Evolutionary conservation across 1,284 basidiomycete species (phyloP), one percentile per base, ranked within the genome.

Genomic region (Neonothopanus nambi): DNA sequence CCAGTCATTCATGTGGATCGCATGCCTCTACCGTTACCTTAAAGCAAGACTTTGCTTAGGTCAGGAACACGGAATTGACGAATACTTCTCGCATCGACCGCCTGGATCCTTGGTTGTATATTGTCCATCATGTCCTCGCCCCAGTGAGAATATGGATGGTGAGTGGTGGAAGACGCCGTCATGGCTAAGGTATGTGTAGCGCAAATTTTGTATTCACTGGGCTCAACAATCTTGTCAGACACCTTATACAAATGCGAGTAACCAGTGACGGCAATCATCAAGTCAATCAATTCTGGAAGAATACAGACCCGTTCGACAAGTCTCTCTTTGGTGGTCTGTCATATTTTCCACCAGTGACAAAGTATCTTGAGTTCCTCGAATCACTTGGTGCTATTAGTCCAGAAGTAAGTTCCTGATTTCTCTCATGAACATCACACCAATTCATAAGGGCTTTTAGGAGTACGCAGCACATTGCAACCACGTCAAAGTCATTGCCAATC

Each of bases 21-120:
- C 58, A 46, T 60, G 54, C 6, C 26, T 67, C 5, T 70, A 63
- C 60, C 49, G 57, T 0, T 15, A 60, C 4, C 37, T 69, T 5
- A 54, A 52, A 8, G 57, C 59, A 0, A 48, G 23, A 8, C 59
- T 59, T 35, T 59, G 64, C 1, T 48, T 57, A 18, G 68, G 68
- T 18, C 65, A 67, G 15, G 51, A 36, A 8, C 63, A 67, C 42
- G 58, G 56, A 0, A 67, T 70, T 17, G 61, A 68, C 33, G 13
- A 12, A 0, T 13, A 63, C 11, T 46, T 67, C 18, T 51, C 47
- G 0, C 40, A 63, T 42, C 59, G 58, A 0, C 57, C 26, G 18
- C 24, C 46, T 1, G 60, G 59, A 0, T 57, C 54, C 20, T 42
- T 65, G 0, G 42, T 63, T 21, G 53, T 68, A 9, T 37, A 51